Conservation (phyloP, 1,139 yeast species). For the Pichia sp. region DNA sequence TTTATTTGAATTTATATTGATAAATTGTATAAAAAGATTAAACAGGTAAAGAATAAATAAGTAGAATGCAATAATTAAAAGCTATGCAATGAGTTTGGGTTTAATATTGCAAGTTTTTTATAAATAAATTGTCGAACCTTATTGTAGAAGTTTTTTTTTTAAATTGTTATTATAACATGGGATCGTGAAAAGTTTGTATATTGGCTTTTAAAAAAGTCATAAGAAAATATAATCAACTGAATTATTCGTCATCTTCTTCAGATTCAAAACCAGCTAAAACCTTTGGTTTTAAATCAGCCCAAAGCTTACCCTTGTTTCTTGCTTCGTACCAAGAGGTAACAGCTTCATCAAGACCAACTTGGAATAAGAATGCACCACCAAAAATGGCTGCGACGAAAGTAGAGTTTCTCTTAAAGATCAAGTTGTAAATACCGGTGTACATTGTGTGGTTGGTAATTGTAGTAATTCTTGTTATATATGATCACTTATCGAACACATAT, state of each 20-base stretch:
- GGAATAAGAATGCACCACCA: conserved; percentile 85
- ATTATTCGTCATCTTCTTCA: conserved; percentile 18
- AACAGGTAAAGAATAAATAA: conserved; percentile 13
- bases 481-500: too few species aligned
- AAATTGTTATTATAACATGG: too few species aligned
- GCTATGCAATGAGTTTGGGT: too few species aligned
- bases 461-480: too few species aligned
- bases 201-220: too few species aligned
- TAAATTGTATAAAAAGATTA: conserved; percentile 7
- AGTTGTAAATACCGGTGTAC: conserved; percentile 54
- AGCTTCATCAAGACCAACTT: conserved; percentile 73
- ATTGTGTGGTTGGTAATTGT: conserved; percentile 3
- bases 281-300: conserved; percentile 83
- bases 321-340: conserved; percentile 79
- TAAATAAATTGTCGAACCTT: too few species aligned
- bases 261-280: conserved; percentile 38
- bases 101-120: too few species aligned
- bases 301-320: conserved; percentile 92
- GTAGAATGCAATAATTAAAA: too few species aligned
- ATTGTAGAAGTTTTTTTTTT: too few species aligned
- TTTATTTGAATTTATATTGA: background rate
- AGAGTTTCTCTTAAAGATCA: conserved; percentile 89
- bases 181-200: too few species aligned
- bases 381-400: conserved; percentile 81
- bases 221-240: too few species aligned